Conservation (phyloP, 2,329 filamentous ascomycete genomes). For the Diaporthe ampelina region DNA sequence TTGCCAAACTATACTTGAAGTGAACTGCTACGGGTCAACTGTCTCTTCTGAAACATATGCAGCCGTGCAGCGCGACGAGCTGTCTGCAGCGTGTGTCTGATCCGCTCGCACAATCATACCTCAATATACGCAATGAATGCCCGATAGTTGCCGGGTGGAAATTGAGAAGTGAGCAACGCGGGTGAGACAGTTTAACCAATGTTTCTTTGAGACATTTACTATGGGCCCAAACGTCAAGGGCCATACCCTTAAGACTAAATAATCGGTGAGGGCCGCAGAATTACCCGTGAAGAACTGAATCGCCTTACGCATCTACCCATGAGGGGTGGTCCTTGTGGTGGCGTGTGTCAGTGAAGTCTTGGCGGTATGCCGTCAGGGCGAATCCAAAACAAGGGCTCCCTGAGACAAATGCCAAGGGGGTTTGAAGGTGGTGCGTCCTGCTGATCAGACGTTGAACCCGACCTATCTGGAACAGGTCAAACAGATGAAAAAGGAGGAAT, state of each 20-base stretch:
- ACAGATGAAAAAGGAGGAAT: neutral
- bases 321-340: constrained; percentile 3
- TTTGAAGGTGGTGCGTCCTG: neutral
- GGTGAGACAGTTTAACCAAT: no score
- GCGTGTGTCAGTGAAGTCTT: neutral
- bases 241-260: no score
- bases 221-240: no score
- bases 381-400: neutral
- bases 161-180: neutral
- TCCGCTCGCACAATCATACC: neutral
- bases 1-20: neutral
- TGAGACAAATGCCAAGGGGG: neutral
- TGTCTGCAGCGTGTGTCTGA: neutral
- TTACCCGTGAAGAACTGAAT: neutral
- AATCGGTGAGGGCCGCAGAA: neutral
- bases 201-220: neutral
- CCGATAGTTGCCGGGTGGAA: no score
- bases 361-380: neutral
- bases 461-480: neutral
- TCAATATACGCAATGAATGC: neutral
- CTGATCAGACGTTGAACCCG: neutral
- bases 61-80: neutral
- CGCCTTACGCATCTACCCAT: neutral
- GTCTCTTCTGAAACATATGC: neutral
- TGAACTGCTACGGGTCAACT: neutral